Evolutionary conservation across 2,329 filamentous ascomycete genomes (phyloP), one percentile per base, ranked within the genome.

Genomic region (Dactylellina sp.): DNA sequence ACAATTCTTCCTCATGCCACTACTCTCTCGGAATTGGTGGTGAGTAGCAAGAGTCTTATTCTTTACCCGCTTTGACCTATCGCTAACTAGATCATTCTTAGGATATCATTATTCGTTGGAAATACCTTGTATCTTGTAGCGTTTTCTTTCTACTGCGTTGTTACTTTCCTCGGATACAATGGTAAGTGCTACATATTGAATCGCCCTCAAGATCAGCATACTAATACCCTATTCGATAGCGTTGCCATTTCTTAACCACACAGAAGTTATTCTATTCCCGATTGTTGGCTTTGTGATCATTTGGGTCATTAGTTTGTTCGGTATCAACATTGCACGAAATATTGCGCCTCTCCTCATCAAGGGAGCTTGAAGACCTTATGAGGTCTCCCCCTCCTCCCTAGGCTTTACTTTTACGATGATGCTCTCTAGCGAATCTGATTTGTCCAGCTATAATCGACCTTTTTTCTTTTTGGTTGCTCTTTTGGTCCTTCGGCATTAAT

Each of bases 121-220:
- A 90, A 90, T 78, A 85, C 87, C 0, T 84, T 90, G 76, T 90
- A 90, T 78, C 83, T 90, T n/a, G 82, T 88, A 39, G 88, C 88
- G 0, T 81, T 89, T 57, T 84, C 84, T 25, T 90, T 90, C 81
- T 90, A 90, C 80, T 88, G 86, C 78, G 85, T 89, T 76, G 88
- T 90, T 77, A 89, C 86, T 7, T 90, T 90, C 79, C 82, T 90
- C 46, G 88, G 88, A 35, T 90, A 90, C 80, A 90, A 90, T 77
- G 83, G 83, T 84, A 79, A 47, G 79, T 77, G 37, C 11, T 18
- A 12, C 20, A 11, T 7, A n/a, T 2, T 14, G 3, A 37, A 39
- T 46, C 16, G 25, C 32, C 49, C 9, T 28, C 24, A 44, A 32
- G 24, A 16, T 32, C 12, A n/a, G 22, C n/a, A 53, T 12, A 32